Evolutionary conservation across 2,329 filamentous ascomycete species (phyloP).

Genomic region (Sclerotinia minor): DNA sequence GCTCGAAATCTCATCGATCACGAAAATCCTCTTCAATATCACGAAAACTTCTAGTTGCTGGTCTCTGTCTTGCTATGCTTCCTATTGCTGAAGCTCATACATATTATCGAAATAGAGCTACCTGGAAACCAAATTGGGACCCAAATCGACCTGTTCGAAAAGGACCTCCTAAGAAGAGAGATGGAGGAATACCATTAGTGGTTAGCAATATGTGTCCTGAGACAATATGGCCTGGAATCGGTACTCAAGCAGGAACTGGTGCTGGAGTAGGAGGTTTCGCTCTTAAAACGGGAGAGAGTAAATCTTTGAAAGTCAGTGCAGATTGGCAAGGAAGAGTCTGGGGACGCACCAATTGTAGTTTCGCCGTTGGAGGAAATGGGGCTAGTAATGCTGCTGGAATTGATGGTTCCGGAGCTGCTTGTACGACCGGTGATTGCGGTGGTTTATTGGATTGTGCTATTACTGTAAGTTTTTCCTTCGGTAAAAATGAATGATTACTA

Average conservation of each 20-base stretch:
- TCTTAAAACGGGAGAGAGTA: constrained; percentile 58
- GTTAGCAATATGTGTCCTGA: constrained; percentile 72
- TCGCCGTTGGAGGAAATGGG: constrained; percentile 63
- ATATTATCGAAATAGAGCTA: constrained; percentile 11
- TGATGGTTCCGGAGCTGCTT: constrained; percentile 56
- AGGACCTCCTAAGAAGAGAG: constrained; percentile 40
- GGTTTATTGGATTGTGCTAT: constrained; percentile 67
- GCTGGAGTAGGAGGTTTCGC: constrained; percentile 69
- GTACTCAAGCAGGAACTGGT: constrained; percentile 69
- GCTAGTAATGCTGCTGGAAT: constrained; percentile 46
- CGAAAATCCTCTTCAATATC: constrained; percentile 24
- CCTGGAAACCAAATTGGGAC: constrained; percentile 23
- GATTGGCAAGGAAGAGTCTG: constrained; percentile 82
- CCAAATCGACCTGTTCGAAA: constrained; percentile 31
- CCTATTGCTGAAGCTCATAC: constrained; percentile 29
- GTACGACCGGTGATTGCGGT: constrained; percentile 75
- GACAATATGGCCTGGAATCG: constrained; percentile 74
- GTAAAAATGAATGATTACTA: constrained; percentile 24
- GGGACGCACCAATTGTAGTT: constrained; percentile 82
- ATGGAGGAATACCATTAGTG: constrained; percentile 56
- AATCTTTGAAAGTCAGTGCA: constrained; percentile 63
- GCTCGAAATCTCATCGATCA: constrained; percentile 24
- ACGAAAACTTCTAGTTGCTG: constrained; percentile 25
- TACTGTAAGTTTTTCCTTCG: constrained; percentile 53
- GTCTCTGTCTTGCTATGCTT: constrained; percentile 30